phyloP scores from a whole-genome alignment of 1,284 basidiomycete genomes.

The Cryptococcus deneoformans region DNA sequence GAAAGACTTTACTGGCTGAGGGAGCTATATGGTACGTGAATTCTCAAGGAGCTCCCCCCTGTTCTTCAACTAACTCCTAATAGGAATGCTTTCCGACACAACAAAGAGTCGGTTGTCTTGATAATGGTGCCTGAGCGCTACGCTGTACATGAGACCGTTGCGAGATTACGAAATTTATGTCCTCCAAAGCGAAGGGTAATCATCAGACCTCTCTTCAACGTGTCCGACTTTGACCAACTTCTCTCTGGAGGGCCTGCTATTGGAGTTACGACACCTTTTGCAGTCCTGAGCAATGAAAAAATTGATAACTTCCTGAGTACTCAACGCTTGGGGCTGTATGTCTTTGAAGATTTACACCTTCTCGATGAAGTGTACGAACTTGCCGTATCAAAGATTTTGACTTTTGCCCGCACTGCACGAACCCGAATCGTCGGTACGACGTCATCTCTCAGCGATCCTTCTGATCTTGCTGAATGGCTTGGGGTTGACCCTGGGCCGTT shows the following conservation, averaged over 20 bases:
- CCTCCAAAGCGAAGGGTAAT: constrained; percentile 27
- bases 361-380: constrained; percentile 83
- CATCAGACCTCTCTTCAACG: constrained; percentile 22
- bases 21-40: constrained; percentile 64
- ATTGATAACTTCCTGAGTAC: constrained; percentile 33
- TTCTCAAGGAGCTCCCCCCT: neutral
- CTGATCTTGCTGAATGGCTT: constrained; percentile 81
- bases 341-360: constrained; percentile 85
- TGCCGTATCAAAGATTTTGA: constrained; percentile 62
- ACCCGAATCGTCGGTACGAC: constrained; percentile 78
- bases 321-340: constrained; percentile 60
- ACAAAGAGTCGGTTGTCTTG: constrained; percentile 35
- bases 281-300: constrained; percentile 34
- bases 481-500: constrained; percentile 55
- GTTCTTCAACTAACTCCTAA: neutral
- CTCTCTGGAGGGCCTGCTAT: constrained; percentile 24
- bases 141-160: constrained; percentile 40
- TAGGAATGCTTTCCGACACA: constrained; percentile 46
- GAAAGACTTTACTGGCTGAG: constrained; percentile 75
- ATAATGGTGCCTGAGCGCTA: constrained; percentile 44
- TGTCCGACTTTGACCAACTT: constrained; percentile 29
- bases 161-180: constrained; percentile 37
- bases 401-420: constrained; percentile 59
- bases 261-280: constrained; percentile 44
- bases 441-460: constrained; percentile 73